Evolutionary conservation across 2,329 filamentous ascomycete species (phyloP), one percentile per base, ranked within the genome.

Genomic region (Lecanosticta acicola): DNA sequence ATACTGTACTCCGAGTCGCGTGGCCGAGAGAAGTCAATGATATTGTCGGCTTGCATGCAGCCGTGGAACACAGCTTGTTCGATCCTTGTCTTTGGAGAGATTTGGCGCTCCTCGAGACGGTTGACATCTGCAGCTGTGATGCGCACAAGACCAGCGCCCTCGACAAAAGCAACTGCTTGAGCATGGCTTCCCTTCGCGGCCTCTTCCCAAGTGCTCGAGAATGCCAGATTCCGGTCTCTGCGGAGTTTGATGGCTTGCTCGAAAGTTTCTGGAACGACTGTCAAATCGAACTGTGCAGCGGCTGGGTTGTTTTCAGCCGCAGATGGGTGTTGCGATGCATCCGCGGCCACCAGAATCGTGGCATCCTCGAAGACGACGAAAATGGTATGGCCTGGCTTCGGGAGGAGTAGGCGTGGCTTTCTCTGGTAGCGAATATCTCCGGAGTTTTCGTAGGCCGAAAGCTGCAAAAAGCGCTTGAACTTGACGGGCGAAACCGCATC

Each of bases 51-150:
- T 29, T 61, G 61, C 62, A 86, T 81, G 39, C 80, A 81, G 1
- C 90, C 90, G 63, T 88, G 97, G 68, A 96, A 97, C 1, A 97
- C 85, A 2, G 90, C 90, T 68, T 98, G 90, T 62, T 96, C 88
- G 33, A 98, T 76, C 67, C 93, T 95, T 68, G 82, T 87, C 68
- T 88, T 93, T 4, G 87, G 85, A 1, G 86, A 90, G 13, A 94
- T 79, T 54, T 70, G 70, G 8, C 56, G 51, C 19, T 61, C 63
- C 39, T 61, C 83, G 16, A 51, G n/a, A 14, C 29, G 43, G 14
- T 83, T 79, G 19, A 84, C 71, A 13, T 79, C 72, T 20, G 78
- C 61, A 11, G 71, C 70, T 41, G 69, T 68, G 32, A 81, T 64
- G 41, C 78, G 73, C 39, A 82, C 63, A n/a, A 81, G 63, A 10